These are phyloP conservation scores for Epicoccum sorghinum DNA, from an alignment of 2,329 filamentous ascomycete genomes.

Conservation along the genomic window DNA sequence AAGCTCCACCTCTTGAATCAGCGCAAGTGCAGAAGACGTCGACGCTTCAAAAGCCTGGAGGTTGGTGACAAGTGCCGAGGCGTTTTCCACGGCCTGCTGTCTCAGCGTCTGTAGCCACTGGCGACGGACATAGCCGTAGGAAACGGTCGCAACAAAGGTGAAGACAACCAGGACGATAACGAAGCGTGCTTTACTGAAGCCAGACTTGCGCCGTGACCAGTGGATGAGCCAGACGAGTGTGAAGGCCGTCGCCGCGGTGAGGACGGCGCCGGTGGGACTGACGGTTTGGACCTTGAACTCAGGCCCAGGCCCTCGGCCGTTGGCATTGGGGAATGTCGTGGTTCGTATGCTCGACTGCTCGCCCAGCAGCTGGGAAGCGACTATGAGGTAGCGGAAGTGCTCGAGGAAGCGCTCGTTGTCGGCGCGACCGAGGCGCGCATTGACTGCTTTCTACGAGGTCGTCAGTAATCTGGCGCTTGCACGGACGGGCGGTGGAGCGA, in stretches of 20 bases:
- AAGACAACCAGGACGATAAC: conserved; percentile 57
- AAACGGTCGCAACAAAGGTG: conserved; percentile 60
- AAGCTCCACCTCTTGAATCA: conserved; percentile 94
- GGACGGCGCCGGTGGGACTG: conserved; percentile 68
- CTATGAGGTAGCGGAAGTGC: conserved; percentile 90
- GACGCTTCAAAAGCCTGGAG: conserved; percentile 83
- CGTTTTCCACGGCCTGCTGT: conserved; percentile 73
- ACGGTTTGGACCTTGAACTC: conserved; percentile 55
- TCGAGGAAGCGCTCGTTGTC: conserved; percentile 89
- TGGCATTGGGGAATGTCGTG: conserved; percentile 34
- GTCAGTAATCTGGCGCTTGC: conserved; percentile 17
- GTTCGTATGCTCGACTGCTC: conserved; percentile 56
- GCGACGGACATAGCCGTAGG: conserved; percentile 75
- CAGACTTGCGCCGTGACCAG: conserved; percentile 66
- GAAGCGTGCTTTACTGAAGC: conserved; percentile 62
- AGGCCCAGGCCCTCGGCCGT: conserved; percentile 29
- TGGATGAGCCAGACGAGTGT: conserved; percentile 70
- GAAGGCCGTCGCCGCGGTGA: conserved; percentile 68
- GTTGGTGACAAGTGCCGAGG: conserved; percentile 71
- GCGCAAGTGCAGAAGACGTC: conserved; percentile 74
- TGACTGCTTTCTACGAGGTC: conserved; percentile 66
- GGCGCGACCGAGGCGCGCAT: conserved; percentile 72
- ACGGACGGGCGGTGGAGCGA: background rate
- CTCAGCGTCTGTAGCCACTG: conserved; percentile 83
- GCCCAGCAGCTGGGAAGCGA: conserved; percentile 86